A percentile compares a stretch with the other conserved stretches of the same genome.
Conservation (phyloP, 495 filamentous ascomycete genomes). For the Extremus antarcticus region DNA sequence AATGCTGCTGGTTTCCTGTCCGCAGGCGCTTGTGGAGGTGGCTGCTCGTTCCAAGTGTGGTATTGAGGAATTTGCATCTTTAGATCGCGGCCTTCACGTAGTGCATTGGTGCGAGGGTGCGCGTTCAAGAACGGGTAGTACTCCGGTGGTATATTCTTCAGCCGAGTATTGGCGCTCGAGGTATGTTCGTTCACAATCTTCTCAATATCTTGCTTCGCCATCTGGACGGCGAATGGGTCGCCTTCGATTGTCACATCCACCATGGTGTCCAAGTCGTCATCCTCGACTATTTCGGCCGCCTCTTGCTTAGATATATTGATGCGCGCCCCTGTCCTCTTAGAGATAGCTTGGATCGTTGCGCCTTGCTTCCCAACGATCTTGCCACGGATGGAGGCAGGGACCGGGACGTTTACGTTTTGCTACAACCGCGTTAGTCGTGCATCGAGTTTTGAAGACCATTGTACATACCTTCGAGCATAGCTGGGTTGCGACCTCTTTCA, state of each 20-base stretch:
- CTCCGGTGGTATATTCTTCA: constrained; percentile 77
- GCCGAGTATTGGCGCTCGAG: constrained; percentile 62
- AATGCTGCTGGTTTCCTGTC: constrained; percentile 58
- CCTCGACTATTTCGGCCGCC: constrained; percentile 36
- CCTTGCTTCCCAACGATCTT: constrained; percentile 89
- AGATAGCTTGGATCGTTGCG: constrained; percentile 76
- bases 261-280: constrained; percentile 66
- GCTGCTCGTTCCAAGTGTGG: constrained; percentile 57
- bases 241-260: constrained; percentile 86
- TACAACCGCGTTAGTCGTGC: constrained; percentile 25
- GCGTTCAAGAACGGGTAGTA: constrained; percentile 89
- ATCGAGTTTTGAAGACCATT: neutral
- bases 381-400: constrained; percentile 70
- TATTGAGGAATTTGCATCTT: constrained; percentile 72
- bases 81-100: constrained; percentile 61
- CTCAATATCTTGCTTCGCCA: constrained; percentile 71
- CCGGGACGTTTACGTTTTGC: constrained; percentile 62
- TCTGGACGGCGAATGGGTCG: constrained; percentile 68
- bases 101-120: constrained; percentile 40
- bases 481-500: constrained; percentile 75
- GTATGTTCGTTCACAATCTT: constrained; percentile 76
- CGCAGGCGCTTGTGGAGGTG: constrained; percentile 54
- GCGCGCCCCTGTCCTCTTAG: constrained; percentile 70
- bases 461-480: constrained; percentile 66
- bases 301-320: constrained; percentile 80